A percentile compares a stretch with the other conserved stretches of the same genome.
These are phyloP conservation scores for Sordaria brevicollis DNA, from an alignment of 495 filamentous ascomycete species.

Conservation along the genomic window DNA sequence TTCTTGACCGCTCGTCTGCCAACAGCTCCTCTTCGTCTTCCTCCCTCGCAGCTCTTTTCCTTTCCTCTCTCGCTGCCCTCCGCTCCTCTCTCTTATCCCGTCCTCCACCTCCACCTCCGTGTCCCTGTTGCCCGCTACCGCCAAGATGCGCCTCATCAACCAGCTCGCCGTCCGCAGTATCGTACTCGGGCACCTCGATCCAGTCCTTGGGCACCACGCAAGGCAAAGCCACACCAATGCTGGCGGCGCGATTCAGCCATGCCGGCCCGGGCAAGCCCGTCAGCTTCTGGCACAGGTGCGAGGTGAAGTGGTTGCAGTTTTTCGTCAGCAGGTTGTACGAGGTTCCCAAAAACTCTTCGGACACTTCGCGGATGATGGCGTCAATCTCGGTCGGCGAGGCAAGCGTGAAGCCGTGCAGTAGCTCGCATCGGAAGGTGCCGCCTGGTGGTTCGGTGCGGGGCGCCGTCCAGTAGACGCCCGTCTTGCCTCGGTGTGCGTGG, in stretches of 20 bases:
- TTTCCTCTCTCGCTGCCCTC: background rate
- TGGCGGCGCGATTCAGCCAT: slow-evolving; percentile 72
- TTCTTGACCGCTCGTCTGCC: slow-evolving; percentile 15
- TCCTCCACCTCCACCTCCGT: background rate
- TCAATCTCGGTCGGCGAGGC: slow-evolving; percentile 54
- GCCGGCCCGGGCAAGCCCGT: slow-evolving; percentile 52
- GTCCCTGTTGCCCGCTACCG: background rate
- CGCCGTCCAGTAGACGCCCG: slow-evolving; percentile 70
- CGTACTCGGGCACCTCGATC: slow-evolving; percentile 65
- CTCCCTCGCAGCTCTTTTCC: background rate
- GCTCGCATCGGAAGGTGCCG: slow-evolving; percentile 56
- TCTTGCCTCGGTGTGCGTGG: slow-evolving; percentile 52
- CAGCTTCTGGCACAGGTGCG: slow-evolving; percentile 53
- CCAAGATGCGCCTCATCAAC: slow-evolving; percentile 42
- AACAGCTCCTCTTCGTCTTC: slow-evolving; percentile 5
- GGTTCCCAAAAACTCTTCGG: slow-evolving; percentile 56
- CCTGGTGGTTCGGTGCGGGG: slow-evolving; percentile 59
- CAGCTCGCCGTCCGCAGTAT: slow-evolving; percentile 58
- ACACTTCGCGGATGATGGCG: slow-evolving; percentile 50
- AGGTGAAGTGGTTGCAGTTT: slow-evolving; percentile 80
- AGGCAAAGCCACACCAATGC: slow-evolving; percentile 62
- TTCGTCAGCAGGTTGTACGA: slow-evolving; percentile 65
- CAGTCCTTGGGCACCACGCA: slow-evolving; percentile 73
- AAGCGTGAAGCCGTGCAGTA: slow-evolving; percentile 65
- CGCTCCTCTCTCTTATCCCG: background rate